phyloP scores from a whole-genome alignment of 306 rosid species.

The Dryas alaskensis region DNA sequence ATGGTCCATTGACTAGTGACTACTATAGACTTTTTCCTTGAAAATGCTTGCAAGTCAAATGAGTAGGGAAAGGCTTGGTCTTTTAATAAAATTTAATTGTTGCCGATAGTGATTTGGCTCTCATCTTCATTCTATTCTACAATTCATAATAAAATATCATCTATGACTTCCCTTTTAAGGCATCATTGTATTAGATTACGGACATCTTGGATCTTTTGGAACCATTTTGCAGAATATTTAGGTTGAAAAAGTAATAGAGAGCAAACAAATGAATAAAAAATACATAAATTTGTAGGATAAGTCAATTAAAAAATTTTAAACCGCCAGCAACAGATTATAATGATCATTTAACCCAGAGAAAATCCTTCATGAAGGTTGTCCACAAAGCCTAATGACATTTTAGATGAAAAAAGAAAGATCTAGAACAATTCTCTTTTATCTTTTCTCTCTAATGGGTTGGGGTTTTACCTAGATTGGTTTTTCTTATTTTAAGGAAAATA shows the following conservation, averaged over 20 bases:
- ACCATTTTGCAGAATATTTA: background rate
- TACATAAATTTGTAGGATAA: background rate
- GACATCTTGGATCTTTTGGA: constrained; percentile 3
- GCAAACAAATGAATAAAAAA: background rate
- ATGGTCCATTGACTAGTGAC: constrained; percentile 28
- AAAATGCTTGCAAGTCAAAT: constrained; percentile 43
- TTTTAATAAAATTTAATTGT: constrained; percentile 10
- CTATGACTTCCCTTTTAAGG: background rate
- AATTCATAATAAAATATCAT: background rate
- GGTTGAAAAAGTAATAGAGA: background rate
- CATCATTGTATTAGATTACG: constrained; percentile 9
- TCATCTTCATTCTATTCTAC: background rate
- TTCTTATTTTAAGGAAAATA: too few species aligned
- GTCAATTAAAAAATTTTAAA: background rate
- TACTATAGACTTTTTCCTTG: constrained; percentile 23
- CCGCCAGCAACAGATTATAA: background rate
- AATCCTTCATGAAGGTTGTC: background rate
- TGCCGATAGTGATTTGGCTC: constrained; percentile 17
- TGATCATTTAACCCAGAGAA: too few species aligned
- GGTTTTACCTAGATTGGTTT: too few species aligned
- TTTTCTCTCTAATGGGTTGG: too few species aligned
- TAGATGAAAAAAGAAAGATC: too few species aligned
- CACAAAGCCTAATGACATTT: too few species aligned
- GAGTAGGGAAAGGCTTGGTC: constrained; percentile 28
- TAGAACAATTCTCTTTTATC: too few species aligned